These are phyloP conservation scores for Tetraselmis chui DNA, from an alignment of 139 green algal genomes.

Conservation along the genomic window DNA sequence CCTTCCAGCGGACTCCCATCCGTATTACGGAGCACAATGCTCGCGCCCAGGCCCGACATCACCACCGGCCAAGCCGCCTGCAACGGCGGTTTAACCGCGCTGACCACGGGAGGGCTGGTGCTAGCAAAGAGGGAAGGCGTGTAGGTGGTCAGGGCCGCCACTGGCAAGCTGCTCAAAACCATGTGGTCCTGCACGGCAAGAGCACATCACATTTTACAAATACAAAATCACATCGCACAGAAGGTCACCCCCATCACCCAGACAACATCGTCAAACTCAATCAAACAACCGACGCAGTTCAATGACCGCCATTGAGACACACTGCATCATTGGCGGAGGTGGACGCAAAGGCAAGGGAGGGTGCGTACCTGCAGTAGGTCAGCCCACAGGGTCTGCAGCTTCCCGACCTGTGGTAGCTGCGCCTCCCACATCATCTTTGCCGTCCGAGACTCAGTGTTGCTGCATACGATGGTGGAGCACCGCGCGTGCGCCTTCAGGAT, in stretches of 20 bases:
- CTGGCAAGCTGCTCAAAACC: background rate
- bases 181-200: background rate
- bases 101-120: background rate
- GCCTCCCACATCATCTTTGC: background rate
- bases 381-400: background rate
- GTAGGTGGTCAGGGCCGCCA: background rate
- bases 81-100: background rate
- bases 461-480: slow-evolving; percentile 34
- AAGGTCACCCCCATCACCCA: too few species aligned
- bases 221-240: too few species aligned
- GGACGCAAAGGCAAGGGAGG: too few species aligned
- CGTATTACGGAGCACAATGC: background rate
- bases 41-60: background rate
- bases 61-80: background rate
- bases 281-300: too few species aligned
- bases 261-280: too few species aligned
- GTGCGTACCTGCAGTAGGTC: background rate
- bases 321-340: too few species aligned
- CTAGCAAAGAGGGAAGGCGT: background rate
- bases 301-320: too few species aligned
- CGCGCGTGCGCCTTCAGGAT: slow-evolving; percentile 58
- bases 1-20: background rate
- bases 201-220: too few species aligned
- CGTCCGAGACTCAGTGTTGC: background rate
- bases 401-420: background rate